Conservation (phyloP, 768 basidiomycete genomes). For the Collybia sordida region DNA sequence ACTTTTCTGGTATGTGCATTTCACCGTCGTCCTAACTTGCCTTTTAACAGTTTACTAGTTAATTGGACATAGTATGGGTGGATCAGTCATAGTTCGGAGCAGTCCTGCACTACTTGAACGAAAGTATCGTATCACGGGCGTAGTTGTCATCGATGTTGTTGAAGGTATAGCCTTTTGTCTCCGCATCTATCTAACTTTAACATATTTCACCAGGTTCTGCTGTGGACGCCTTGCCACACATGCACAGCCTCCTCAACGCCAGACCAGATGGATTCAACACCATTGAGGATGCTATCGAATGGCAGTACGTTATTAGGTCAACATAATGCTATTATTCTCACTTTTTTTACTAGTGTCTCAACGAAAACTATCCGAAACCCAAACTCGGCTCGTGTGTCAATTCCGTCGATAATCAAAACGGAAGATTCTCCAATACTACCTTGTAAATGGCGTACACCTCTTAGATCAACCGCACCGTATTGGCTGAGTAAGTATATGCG, state of each 20-base stretch:
- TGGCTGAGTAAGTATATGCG: slow-evolving; percentile 69
- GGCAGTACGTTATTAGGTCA: slow-evolving; percentile 75
- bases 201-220: slow-evolving; percentile 68
- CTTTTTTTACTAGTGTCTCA: slow-evolving; percentile 49
- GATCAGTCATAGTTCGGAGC: slow-evolving; percentile 78
- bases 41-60: slow-evolving; percentile 42
- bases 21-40: not conserved
- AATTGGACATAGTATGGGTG: slow-evolving; percentile 97
- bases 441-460: slow-evolving; percentile 82
- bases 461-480: slow-evolving; percentile 82
- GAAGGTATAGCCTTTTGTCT: slow-evolving; percentile 54
- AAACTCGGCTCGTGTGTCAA: slow-evolving; percentile 83
- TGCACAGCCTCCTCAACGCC: slow-evolving; percentile 84
- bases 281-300: slow-evolving; percentile 84
- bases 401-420: slow-evolving; percentile 74
- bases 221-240: slow-evolving; percentile 88
- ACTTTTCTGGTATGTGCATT: slow-evolving; percentile 62
- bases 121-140: slow-evolving; percentile 73
- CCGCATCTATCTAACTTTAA: not conserved
- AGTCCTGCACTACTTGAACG: slow-evolving; percentile 64
- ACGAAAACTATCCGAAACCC: slow-evolving; percentile 83
- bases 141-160: slow-evolving; percentile 84
- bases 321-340: slow-evolving; percentile 3
- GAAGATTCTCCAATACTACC: slow-evolving; percentile 36
- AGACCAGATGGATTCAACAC: slow-evolving; percentile 86